Conservation (phyloP, 257 asterid species). For the Petrea volubilis region DNA sequence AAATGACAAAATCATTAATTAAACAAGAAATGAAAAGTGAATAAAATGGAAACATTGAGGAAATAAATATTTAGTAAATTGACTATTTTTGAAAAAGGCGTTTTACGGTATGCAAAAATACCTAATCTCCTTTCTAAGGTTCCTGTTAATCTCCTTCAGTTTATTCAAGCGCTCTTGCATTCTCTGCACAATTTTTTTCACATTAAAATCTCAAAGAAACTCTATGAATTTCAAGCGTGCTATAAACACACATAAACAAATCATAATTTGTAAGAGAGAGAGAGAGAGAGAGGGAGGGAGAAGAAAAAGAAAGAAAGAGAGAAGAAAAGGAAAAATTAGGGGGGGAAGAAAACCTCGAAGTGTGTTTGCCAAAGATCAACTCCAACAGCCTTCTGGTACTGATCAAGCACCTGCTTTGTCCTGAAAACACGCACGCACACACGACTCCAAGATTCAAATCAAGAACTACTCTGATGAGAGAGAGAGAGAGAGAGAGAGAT, state of each 20-base stretch:
- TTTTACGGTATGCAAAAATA: neutral
- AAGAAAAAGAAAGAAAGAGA: too few relatives aligned
- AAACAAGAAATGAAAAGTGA: neutral
- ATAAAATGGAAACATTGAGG: neutral
- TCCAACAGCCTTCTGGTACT: conserved; percentile 71
- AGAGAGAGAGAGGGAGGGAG: too few relatives aligned
- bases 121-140: conserved; percentile 82
- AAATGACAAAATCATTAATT: too few relatives aligned
- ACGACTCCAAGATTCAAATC: neutral
- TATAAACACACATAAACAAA: too few relatives aligned
- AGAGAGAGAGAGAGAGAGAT: neutral
- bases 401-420: conserved; percentile 81
- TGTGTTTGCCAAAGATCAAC: conserved; percentile 84
- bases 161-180: conserved; percentile 91
- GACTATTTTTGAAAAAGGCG: neutral
- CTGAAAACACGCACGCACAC: conserved; percentile 25
- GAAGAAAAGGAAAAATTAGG: neutral
- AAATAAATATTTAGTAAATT: too few relatives aligned
- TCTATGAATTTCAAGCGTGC: too few relatives aligned
- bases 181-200: conserved; percentile 37
- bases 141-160: conserved; percentile 73
- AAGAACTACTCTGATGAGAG: neutral
- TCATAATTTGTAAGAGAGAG: too few relatives aligned
- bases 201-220: neutral
- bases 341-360: conserved; percentile 60